Evolutionary conservation across 2,329 filamentous ascomycete species (phyloP).

Genomic region (Calonectria henricotiae): DNA sequence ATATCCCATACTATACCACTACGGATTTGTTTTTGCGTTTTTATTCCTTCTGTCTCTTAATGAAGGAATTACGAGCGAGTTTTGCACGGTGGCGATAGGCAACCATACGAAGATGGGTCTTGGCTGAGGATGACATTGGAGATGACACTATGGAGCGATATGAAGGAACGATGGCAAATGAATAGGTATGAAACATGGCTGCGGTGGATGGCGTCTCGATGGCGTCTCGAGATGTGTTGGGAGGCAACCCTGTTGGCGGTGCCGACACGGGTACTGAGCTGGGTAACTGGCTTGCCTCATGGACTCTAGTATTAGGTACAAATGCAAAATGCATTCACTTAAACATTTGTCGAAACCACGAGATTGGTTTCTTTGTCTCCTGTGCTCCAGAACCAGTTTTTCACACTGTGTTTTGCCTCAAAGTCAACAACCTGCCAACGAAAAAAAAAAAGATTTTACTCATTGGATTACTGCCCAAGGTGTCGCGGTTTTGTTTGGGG

Average conservation of each 20-base stretch:
- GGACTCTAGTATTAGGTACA: constrained; percentile 15
- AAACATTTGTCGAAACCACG: constrained; percentile 14
- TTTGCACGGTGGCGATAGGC: constrained; percentile 10
- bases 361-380: not conserved
- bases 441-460: not conserved
- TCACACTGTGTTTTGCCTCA: not conserved
- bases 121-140: not conserved
- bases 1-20: constrained; percentile 26
- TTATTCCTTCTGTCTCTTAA: constrained; percentile 1
- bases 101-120: not conserved
- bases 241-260: not conserved
- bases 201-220: constrained; percentile 8
- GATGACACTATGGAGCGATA: not conserved
- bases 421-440: not conserved
- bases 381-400: not conserved
- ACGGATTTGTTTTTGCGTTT: constrained; percentile 25
- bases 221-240: not conserved
- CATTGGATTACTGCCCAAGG: constrained; percentile 12
- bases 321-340: constrained; percentile 22
- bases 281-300: not conserved
- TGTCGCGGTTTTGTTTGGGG: constrained; percentile 1
- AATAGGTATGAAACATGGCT: constrained; percentile 8
- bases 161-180: constrained; percentile 18
- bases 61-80: not conserved
- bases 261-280: not conserved